These are phyloP conservation scores for Peltaster fructicola DNA, from an alignment of 2,329 filamentous ascomycete genomes.

Conservation along the genomic window DNA sequence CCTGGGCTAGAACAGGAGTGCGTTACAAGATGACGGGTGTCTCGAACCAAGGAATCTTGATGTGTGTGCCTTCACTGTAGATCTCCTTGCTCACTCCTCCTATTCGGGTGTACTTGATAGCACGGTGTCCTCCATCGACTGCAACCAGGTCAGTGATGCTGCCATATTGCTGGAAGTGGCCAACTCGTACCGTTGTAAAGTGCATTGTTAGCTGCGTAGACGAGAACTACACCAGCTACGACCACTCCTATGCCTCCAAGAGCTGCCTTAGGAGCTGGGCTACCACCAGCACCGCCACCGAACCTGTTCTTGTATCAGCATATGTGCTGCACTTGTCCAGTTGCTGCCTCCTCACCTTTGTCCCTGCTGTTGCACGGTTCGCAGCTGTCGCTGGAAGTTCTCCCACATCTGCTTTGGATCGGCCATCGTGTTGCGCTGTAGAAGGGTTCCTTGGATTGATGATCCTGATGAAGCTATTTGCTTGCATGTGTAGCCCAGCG, in stretches of 20 bases:
- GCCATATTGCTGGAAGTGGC: too few relatives aligned
- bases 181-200: slow-evolving; percentile 55
- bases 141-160: too few relatives aligned
- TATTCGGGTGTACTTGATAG: slow-evolving; percentile 87
- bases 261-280: slow-evolving; percentile 32
- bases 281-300: slow-evolving; percentile 31
- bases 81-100: slow-evolving; percentile 93
- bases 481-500: too few relatives aligned
- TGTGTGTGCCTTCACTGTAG: slow-evolving; percentile 89
- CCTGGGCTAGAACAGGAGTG: too few relatives aligned
- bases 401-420: slow-evolving; percentile 51
- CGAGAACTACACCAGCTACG: slow-evolving; percentile 33
- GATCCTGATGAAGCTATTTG: too few relatives aligned
- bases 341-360: slow-evolving; percentile 14
- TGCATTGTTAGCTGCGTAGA: slow-evolving; percentile 41
- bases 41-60: slow-evolving; percentile 93
- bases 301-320: slow-evolving; percentile 17
- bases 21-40: slow-evolving; percentile 92
- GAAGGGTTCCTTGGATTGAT: too few relatives aligned
- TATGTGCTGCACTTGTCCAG: slow-evolving; percentile 9
- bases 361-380: slow-evolving; percentile 29
- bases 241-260: slow-evolving; percentile 37
- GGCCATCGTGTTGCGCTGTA: slow-evolving; percentile 12
- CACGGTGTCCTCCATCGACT: slow-evolving; percentile 94
- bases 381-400: slow-evolving; percentile 44